A percentile compares a stretch with the other conserved stretches of the same genome.
These are phyloP conservation scores for Geotrichum macrosporum DNA, from an alignment of 1,139 yeast genomes.

Conservation along the genomic window DNA sequence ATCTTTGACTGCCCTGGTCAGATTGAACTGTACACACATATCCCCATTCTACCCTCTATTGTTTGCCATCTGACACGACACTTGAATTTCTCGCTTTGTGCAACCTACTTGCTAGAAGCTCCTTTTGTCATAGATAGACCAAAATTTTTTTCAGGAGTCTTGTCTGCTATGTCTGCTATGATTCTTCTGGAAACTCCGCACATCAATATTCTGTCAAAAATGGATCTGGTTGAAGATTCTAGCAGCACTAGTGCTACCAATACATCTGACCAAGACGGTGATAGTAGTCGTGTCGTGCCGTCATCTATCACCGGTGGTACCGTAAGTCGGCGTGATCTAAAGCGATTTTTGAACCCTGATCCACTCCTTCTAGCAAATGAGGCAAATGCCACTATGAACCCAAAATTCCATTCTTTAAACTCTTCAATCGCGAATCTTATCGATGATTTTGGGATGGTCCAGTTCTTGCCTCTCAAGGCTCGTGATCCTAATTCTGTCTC, in stretches of 20 bases:
- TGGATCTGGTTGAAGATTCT: slow-evolving; percentile 66
- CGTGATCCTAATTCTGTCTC: slow-evolving; percentile 74
- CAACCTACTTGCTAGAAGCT: slow-evolving; percentile 87
- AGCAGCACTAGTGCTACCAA: not conserved
- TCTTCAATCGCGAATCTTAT: slow-evolving; percentile 72
- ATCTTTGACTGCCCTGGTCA: slow-evolving; percentile 99
- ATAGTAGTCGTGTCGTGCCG: not conserved
- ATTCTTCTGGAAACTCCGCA: slow-evolving; percentile 91
- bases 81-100: slow-evolving; percentile 82
- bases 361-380: slow-evolving; percentile 64
- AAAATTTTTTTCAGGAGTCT: slow-evolving; percentile 90
- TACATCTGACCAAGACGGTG: slow-evolving; percentile 10
- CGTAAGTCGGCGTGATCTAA: slow-evolving; percentile 66
- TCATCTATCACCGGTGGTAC: slow-evolving; percentile 39
- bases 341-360: slow-evolving; percentile 86
- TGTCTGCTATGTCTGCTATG: slow-evolving; percentile 99
- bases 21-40: slow-evolving; percentile 90
- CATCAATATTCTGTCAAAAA: slow-evolving; percentile 77
- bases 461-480: slow-evolving; percentile 85
- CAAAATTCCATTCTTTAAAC: slow-evolving; percentile 70
- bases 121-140: slow-evolving; percentile 87
- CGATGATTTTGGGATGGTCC: slow-evolving; percentile 98
- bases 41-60: slow-evolving; percentile 85
- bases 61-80: slow-evolving; percentile 76
- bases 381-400: slow-evolving; percentile 54